Conservation (phyloP, 2,329 filamentous ascomycete species). For the Zymoseptoria pseudotritici region DNA sequence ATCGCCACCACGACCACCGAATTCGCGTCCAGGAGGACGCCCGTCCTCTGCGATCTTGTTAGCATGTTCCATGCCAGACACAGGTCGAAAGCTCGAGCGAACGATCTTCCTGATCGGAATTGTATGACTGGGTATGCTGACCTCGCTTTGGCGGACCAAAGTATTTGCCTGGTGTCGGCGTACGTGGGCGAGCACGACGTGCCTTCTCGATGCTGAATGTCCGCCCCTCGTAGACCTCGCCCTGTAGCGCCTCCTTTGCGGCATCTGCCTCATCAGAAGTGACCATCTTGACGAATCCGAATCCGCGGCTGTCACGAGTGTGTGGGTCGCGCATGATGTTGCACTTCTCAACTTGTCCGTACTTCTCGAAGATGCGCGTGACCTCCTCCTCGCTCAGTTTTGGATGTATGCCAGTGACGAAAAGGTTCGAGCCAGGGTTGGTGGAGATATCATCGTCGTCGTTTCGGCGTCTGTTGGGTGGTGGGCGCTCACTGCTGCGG, state of each 20-base stretch:
- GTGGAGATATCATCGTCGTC: conserved; percentile 61
- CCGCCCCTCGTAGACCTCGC: conserved; percentile 88
- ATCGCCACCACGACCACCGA: conserved; percentile 36
- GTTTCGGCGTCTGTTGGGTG: conserved; percentile 31
- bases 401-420: conserved; percentile 96
- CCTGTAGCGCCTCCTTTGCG: conserved; percentile 91
- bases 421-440: conserved; percentile 96
- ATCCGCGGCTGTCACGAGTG: conserved; percentile 95
- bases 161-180: conserved; percentile 97
- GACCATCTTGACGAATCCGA: conserved; percentile 99
- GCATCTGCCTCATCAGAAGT: conserved; percentile 92
- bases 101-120: conserved; percentile 7
- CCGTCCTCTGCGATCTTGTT: conserved; percentile 31
- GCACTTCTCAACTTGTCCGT: conserved; percentile 97
- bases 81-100: conserved; percentile 4
- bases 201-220: conserved; percentile 99
- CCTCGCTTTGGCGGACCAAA: conserved; percentile 90
- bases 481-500: conserved; percentile 37
- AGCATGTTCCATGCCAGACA: conserved; percentile 14
- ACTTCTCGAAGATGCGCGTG: conserved; percentile 93
- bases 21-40: conserved; percentile 35
- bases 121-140: conserved; percentile 13
- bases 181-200: conserved; percentile 86
- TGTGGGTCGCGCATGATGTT: conserved; percentile 99
- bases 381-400: conserved; percentile 85